Evolutionary conservation across 805 yeast species (phyloP).

Genomic region (Yarrowia divulgata): DNA sequence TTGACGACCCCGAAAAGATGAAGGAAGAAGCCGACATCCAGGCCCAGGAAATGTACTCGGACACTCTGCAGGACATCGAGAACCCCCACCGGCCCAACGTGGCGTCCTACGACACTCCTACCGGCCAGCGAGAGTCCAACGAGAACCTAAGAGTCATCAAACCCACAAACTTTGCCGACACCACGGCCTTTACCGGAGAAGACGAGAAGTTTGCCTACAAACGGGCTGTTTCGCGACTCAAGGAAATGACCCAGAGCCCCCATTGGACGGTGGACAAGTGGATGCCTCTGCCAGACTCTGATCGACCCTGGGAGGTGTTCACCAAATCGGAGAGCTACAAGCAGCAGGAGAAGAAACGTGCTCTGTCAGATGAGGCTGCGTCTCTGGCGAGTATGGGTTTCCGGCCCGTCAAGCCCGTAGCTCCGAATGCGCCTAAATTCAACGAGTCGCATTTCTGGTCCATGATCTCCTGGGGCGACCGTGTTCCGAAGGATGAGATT

Average conservation of each 20-base stretch:
- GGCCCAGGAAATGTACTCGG: slow-evolving; percentile 73
- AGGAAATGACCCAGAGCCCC: slow-evolving; percentile 61
- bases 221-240: slow-evolving; percentile 71
- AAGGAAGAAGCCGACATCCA: slow-evolving; percentile 50
- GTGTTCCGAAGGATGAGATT: slow-evolving; percentile 61
- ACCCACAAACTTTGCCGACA: slow-evolving; percentile 44
- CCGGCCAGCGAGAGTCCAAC: slow-evolving; percentile 26
- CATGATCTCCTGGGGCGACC: slow-evolving; percentile 66
- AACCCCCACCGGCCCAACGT: slow-evolving; percentile 76
- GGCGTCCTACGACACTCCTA: slow-evolving; percentile 56
- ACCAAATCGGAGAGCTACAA: slow-evolving; percentile 41
- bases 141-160: slow-evolving; percentile 43
- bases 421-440: slow-evolving; percentile 53
- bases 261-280: slow-evolving; percentile 63
- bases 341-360: slow-evolving; percentile 20
- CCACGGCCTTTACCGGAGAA: slow-evolving; percentile 71
- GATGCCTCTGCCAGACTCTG: slow-evolving; percentile 60
- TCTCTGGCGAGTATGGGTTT: slow-evolving; percentile 30
- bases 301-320: slow-evolving; percentile 65
- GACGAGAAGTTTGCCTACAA: slow-evolving; percentile 78
- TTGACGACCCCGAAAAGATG: slow-evolving; percentile 41
- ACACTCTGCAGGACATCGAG: slow-evolving; percentile 63
- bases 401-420: slow-evolving; percentile 16
- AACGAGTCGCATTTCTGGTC: slow-evolving; percentile 67
- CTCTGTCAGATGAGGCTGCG: slow-evolving; percentile 14